Evolutionary conservation across 192 early-diverging fungal genomes (phyloP), one percentile per base, ranked within the genome.

Genomic region (Backusella luteola): DNA sequence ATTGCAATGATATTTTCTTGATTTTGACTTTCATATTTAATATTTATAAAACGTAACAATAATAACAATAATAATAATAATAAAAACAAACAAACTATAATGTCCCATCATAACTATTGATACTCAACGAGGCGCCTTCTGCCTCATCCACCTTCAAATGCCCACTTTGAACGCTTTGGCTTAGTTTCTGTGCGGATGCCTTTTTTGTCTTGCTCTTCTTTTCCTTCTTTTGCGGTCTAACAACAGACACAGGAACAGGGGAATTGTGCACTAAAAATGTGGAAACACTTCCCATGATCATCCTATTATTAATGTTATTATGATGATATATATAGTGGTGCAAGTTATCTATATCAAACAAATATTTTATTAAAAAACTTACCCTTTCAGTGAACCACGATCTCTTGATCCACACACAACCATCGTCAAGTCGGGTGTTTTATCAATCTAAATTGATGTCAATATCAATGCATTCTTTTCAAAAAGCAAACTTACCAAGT

Each of bases 391-490:
- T 19, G 87, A 79, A 4, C 81, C 78, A 42, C 82, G 81, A 12
- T 83, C 87, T 17, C 87, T 85, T 9, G 87, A 84, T n/a, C 87
- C 87, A 36, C 83, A 83, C 19, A 88, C 78, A 12, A 88, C 84
- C 56, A 85, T 85, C 0, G 84, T 84, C 46, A 88, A 41, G 42
- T 23, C 17, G 15, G 76, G 70, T 32, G 69, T 46, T 26, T 41
- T 70, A 32, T 29, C 38, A 34, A 74, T 74, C 73, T 74, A 63
- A 7, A 73, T n/a, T 23, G 23, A 41, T 12, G 6, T 46, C 14
- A 46, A 14, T 12, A 39, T 39, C 38, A 39, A 39, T 12, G 3
- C 9, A 14, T 29, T 15, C n/a, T 63, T n/a, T 34, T 17, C 32
- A 59, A 26, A 26, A 26, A 6, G 17, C 3, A 59, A 59, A 26